Evolutionary conservation across 2,329 filamentous ascomycete species (phyloP).

Genomic region (Beauveria caledonica): DNA sequence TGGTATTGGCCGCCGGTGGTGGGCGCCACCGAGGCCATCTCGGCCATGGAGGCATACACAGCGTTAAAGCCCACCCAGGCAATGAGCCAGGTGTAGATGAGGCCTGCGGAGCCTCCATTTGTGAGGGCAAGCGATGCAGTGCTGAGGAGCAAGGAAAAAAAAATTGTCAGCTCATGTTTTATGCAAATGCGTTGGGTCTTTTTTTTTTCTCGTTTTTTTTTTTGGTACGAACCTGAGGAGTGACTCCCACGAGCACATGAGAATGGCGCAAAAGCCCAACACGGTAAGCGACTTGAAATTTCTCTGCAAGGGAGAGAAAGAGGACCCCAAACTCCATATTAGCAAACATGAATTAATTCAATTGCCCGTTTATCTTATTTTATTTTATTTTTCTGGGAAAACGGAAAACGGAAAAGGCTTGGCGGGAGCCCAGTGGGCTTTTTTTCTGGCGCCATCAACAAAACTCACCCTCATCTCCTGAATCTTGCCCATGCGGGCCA

Average conservation of each 20-base stretch:
- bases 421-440: too few species aligned
- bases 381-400: neutral
- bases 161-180: neutral
- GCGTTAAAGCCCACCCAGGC: conserved; percentile 25
- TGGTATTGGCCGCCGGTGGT: conserved; percentile 46
- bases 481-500: conserved; percentile 41
- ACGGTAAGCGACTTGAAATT: conserved; percentile 33
- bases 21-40: conserved; percentile 40
- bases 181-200: too few species aligned
- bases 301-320: conserved; percentile 14
- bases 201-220: too few species aligned
- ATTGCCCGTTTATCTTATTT: neutral
- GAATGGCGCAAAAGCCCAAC: conserved; percentile 33
- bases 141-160: neutral
- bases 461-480: conserved; percentile 35
- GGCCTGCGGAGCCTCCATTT: conserved; percentile 33
- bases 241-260: conserved; percentile 34
- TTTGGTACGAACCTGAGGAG: conserved; percentile 20
- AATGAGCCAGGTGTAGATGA: conserved; percentile 31
- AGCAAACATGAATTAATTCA: neutral
- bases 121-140: conserved; percentile 13
- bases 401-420: conserved; percentile 1
- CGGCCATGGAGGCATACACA: conserved; percentile 31
- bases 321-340: neutral
- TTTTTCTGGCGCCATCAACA: neutral